A percentile compares a stretch with the other conserved stretches of the same genome.
These are phyloP conservation scores for Ogataea nakhonphanomensis DNA, from an alignment of 805 yeast species.

Conservation along the genomic window DNA sequence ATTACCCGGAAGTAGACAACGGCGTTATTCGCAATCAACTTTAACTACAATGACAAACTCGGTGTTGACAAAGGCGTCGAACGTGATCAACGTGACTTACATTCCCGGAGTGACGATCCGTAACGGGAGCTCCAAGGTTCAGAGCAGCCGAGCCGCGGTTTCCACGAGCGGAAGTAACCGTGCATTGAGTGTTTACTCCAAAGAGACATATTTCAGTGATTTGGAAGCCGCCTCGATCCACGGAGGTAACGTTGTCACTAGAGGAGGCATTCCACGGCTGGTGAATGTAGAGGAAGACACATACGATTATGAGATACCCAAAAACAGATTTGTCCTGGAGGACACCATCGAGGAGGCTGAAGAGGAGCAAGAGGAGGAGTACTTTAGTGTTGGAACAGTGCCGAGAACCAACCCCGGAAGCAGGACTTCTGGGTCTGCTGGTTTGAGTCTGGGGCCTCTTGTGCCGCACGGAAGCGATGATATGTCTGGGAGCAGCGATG, in stretches of 20 bases:
- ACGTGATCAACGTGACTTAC: constrained; percentile 86
- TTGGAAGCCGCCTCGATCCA: constrained; percentile 33
- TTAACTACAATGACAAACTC: constrained; percentile 50
- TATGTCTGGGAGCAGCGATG: constrained; percentile 16
- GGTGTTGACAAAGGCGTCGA: constrained; percentile 74
- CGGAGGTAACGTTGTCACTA: constrained; percentile 31
- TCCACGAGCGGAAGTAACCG: constrained; percentile 18
- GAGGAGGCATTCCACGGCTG: constrained; percentile 26
- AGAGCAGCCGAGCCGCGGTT: constrained; percentile 11
- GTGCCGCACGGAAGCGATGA: constrained; percentile 11
- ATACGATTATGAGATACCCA: constrained; percentile 25
- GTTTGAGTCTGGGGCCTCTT: constrained; percentile 15
- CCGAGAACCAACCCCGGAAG: neutral
- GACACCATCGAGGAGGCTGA: constrained; percentile 23
- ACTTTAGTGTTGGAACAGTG: neutral
- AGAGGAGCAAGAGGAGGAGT: constrained; percentile 21
- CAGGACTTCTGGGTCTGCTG: neutral
- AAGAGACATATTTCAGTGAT: constrained; percentile 33
- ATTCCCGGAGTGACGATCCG: constrained; percentile 88
- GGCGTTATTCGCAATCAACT: constrained; percentile 28
- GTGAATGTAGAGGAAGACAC: constrained; percentile 28
- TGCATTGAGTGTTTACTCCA: constrained; percentile 30
- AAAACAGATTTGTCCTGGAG: constrained; percentile 18
- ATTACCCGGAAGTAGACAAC: constrained; percentile 14
- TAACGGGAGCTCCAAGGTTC: constrained; percentile 32